Evolutionary conservation across 2,329 filamentous ascomycete species (phyloP).

Genomic region (Aspergillus sp.): DNA sequence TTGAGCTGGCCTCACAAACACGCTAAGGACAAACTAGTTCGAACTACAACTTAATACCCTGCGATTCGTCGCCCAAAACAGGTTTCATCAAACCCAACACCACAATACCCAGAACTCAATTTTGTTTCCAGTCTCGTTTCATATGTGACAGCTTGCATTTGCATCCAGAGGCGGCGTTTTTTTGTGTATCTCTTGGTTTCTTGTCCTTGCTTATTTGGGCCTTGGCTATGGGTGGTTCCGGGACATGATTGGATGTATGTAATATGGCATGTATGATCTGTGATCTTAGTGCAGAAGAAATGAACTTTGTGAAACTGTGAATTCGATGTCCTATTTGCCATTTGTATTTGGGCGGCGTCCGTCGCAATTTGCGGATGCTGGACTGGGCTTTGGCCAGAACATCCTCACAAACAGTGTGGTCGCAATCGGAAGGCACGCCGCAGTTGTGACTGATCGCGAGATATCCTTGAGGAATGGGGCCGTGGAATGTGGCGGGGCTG

Average conservation of each 20-base stretch:
- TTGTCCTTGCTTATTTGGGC: conserved; percentile 2
- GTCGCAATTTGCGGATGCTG: not conserved
- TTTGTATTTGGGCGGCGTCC: not conserved
- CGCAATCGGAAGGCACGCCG: not conserved
- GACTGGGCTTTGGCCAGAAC: not conserved
- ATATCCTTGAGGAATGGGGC: not conserved
- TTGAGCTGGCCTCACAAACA: conserved; percentile 21
- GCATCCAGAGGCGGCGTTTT: conserved; percentile 12
- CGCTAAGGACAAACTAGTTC: conserved; percentile 8
- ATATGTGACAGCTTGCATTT: conserved; percentile 11
- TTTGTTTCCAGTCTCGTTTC: conserved; percentile 1
- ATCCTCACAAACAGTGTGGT: not conserved
- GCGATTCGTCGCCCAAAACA: conserved; percentile 4
- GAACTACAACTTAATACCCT: conserved; percentile 14
- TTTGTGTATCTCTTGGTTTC: not conserved
- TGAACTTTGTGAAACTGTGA: not conserved
- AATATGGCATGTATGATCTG: conserved; percentile 12
- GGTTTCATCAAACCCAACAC: conserved; percentile 11
- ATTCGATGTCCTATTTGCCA: not conserved
- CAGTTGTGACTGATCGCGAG: not conserved
- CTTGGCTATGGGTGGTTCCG: not conserved
- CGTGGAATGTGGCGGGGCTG: not conserved
- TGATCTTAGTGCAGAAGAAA: conserved; percentile 1
- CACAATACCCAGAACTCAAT: conserved; percentile 1
- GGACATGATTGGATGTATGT: conserved; percentile 9